Evolutionary conservation across 2,329 filamentous ascomycete genomes (phyloP).

Genomic region (Thermomyces lanuginosus): DNA sequence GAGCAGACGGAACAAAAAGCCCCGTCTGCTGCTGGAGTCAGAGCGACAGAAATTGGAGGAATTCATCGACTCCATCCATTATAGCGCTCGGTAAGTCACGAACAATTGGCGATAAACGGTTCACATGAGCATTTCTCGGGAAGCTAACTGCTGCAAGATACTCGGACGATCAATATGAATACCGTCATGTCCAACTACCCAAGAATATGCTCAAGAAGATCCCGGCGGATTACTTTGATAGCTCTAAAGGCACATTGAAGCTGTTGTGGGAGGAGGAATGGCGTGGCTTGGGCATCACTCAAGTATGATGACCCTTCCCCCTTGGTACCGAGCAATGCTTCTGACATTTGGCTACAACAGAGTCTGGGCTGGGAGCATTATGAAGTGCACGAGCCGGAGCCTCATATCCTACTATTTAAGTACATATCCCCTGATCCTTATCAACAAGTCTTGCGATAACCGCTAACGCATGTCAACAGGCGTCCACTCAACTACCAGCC

Average conservation of each 20-base stretch:
- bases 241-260: constrained; percentile 79
- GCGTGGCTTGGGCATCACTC: constrained; percentile 91
- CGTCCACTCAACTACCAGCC: constrained; percentile 73
- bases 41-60: constrained; percentile 79
- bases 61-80: constrained; percentile 86
- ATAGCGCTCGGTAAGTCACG: constrained; percentile 64
- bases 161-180: constrained; percentile 82
- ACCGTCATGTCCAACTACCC: constrained; percentile 91
- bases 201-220: constrained; percentile 98
- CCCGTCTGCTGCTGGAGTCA: constrained; percentile 60
- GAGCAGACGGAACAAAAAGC: constrained; percentile 70
- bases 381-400: constrained; percentile 96
- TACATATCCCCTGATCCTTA: constrained; percentile 40
- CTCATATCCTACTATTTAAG: constrained; percentile 98
- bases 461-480: constrained; percentile 30
- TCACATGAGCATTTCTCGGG: too few relatives aligned
- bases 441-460: too few relatives aligned
- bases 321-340: neutral
- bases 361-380: constrained; percentile 99
- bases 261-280: constrained; percentile 97
- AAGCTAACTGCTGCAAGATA: too few relatives aligned
- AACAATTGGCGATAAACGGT: too few relatives aligned
- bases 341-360: constrained; percentile 30
- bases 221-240: constrained; percentile 85
- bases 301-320: constrained; percentile 40